Base-by-base conservation (phyloP, 139 green algal genomes). In the Astrephomene gubernaculifera region DNA sequence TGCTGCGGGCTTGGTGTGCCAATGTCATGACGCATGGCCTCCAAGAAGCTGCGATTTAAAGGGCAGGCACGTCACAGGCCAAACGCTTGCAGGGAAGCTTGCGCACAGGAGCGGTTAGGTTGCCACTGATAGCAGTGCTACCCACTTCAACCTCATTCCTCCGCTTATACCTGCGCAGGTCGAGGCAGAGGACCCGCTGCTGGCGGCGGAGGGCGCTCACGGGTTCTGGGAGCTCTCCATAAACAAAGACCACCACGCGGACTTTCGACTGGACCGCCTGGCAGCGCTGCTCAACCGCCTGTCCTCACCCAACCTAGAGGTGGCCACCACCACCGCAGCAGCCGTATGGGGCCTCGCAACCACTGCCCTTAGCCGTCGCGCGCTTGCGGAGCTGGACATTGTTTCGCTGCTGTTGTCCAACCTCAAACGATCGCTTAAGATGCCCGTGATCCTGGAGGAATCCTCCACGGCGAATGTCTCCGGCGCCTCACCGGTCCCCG, bases 201-300 rank as follows among this genome's bases (percentile, higher is more conserved):
- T 94, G 61, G 74, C 89, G 31, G 35, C 81, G 78, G 91, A 95
- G 86, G 94, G 92, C 19, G 90, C 76, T 0, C 90, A 93, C 61
- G 93, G 92, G 54, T 90, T 97, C 63, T 96, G 93, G 92, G 94
- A 97, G 89, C 83, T 96, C 39, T 79, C 87, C 53, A 91, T 96
- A 43, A 93, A 94, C 68, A 92, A 91, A 75, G 81, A 89, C n/a
- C 85, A 95, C 86, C 93, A 95, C 71, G 72, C 61, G 17, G 90
- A 94, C 79, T 91, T 95, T 52, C 72, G 75, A 14, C 60, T 87
- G 2, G 82, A 90, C 38, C 79, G 82, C 38, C 71, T 95, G 44
- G 45, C 79, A 57, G 72, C 80, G 5, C 61, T 95, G 27, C 72
- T 95, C 2, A 54, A 86, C 14, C 75, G 69, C 3, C 72, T 95